phyloP scores from a whole-genome alignment of 345 rosid genomes.

The Salix dunnii region DNA sequence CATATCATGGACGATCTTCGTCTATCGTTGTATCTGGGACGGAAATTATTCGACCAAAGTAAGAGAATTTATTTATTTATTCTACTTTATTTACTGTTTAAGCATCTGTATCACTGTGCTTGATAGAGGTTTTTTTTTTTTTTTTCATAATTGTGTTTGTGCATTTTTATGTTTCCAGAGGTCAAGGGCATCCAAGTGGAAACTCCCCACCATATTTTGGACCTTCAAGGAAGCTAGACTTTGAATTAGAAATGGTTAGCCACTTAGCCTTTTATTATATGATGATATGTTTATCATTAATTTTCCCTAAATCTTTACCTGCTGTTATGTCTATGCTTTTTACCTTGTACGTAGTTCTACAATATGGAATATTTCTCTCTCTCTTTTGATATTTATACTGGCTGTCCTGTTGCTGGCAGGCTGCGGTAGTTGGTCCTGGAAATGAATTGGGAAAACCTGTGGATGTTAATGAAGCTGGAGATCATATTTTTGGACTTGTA shows the following conservation, averaged over 20 bases:
- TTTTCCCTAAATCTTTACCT: background rate
- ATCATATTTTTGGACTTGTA: slow-evolving; percentile 87
- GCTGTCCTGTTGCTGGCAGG: slow-evolving; percentile 42
- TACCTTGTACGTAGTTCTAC: background rate
- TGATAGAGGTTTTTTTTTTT: background rate
- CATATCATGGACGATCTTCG: slow-evolving; percentile 96
- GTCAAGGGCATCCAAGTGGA: slow-evolving; percentile 78
- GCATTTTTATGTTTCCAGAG: slow-evolving; percentile 45
- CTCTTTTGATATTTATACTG: background rate
- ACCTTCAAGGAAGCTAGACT: slow-evolving; percentile 84
- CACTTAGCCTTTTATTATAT: background rate
- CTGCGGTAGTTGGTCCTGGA: slow-evolving; percentile 94
- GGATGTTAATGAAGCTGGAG: slow-evolving; percentile 73
- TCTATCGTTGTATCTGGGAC: slow-evolving; percentile 91
- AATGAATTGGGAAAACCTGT: slow-evolving; percentile 83
- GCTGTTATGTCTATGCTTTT: background rate
- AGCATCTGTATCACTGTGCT: background rate
- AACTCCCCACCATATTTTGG: slow-evolving; percentile 76
- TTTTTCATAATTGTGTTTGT: background rate
- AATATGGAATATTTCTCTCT: background rate
- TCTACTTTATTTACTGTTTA: background rate
- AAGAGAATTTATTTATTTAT: background rate
- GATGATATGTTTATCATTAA: background rate
- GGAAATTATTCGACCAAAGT: slow-evolving; percentile 81
- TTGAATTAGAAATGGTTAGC: slow-evolving; percentile 96